Evolutionary conservation across 345 rosid species (phyloP), one percentile per base, ranked within the genome.

Genomic region (Rubroshorea leprosula): DNA sequence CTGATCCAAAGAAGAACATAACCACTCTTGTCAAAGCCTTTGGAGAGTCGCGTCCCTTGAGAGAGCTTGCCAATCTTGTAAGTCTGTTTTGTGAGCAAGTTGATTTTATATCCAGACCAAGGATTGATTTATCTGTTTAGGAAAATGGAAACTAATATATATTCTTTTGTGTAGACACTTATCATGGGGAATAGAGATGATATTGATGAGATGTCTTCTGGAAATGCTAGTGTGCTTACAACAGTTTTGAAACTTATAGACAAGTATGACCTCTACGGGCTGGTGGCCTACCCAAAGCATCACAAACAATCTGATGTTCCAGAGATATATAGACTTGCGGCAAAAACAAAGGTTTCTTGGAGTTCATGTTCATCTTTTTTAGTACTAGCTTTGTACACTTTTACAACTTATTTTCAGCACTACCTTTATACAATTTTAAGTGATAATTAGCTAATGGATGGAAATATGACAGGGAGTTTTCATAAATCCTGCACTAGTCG

Each of bases 401-500:
- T 25, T 35, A 13, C 41, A 35, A 35, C 7, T 35, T 35, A 35
- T 35, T 35, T 35, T n/a, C 41, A 2, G 41, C 1, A 35, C 41
- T 35, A 35, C 11, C 7, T 35, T 35, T 6, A 1, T 3, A 35
- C 12, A 13, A 25, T 47, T 69, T 61, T 3, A 6, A 19, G 54
- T 45, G 43, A 57, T 51, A 29, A 35, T 58, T 26, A 58, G 26
- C 43, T 48, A 44, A n/a, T n/a, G n/a, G n/a, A n/a, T n/a, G n/a
- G n/a, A n/a, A 53, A 53, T 62, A 23, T 68, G 59, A 58, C 84
- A 86, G 77, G 99, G 99, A 55, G 99, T 93, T 68, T 93, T 93
- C 76, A 93, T 93, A 24, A 93, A 93, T 71, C 99, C 99, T 21
- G 99, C 97, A 51, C 56, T 93, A 66, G 96, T 93, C n/a, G 99